Evolutionary conservation across 1,284 basidiomycete genomes (phyloP).

Genomic region (Cutaneotrichosporon sp.): DNA sequence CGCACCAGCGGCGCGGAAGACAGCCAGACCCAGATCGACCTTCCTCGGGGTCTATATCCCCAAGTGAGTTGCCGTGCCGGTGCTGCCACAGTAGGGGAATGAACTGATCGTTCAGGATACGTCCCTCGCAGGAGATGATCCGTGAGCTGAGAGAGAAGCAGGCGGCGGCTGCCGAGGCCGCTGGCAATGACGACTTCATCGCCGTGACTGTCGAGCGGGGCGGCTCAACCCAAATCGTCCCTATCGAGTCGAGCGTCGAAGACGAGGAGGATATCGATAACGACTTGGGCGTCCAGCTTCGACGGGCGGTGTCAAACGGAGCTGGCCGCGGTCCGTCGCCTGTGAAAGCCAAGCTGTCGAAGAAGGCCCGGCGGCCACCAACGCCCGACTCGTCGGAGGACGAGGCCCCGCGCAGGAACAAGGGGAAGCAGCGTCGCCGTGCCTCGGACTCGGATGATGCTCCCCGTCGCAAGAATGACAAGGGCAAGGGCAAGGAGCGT

Average conservation of each 20-base stretch:
- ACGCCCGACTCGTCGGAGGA: background rate
- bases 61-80: background rate
- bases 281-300: background rate
- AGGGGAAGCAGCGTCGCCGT: background rate
- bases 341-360: background rate
- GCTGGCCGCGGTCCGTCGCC: background rate
- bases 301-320: background rate
- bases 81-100: too few species aligned
- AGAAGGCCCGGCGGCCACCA: background rate
- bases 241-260: background rate
- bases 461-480: background rate
- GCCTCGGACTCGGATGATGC: background rate
- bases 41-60: slow-evolving; percentile 1
- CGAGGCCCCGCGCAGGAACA: background rate
- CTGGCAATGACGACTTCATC: background rate
- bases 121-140: background rate
- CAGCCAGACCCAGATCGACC: background rate
- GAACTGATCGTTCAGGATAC: background rate
- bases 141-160: background rate
- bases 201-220: background rate
- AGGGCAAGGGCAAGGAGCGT: background rate
- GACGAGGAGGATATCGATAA: background rate
- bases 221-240: background rate
- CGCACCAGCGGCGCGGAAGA: too few species aligned
- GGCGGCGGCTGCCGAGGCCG: background rate